Evolutionary conservation across 352 stramenopile species (phyloP), one percentile per base, ranked within the genome.

Genomic region (Phytophthora pinifolia): DNA sequence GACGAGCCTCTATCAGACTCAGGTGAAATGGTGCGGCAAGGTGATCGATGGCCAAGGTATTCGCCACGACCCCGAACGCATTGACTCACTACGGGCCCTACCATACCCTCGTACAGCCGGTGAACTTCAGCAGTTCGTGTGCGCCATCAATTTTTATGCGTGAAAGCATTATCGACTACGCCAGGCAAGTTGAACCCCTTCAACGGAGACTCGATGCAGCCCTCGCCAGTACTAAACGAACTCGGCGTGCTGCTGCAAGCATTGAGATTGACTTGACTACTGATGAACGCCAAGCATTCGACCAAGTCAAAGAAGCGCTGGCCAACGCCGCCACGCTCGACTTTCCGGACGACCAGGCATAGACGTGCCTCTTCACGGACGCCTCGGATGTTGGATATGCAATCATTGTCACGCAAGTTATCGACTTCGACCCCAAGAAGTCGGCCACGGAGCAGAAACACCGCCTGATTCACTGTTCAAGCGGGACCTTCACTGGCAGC

Each of bases 1-100:
- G 20, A 25, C 20, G 29, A 57, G 22, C 9, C 12, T 70, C 12
- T 73, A 60, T 17, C 33, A 49, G 10, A 48, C 34, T 3, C 20
- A 25, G 3, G 20, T 25, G 20, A 25, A 25, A 3, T 25, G 20
- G 20, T 25, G 20, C 3, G 20, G 20, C 20, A 25, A 25, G 20
- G 20, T 25, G 20, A 25, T 25, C 20, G 20, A 25, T 3, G 20
- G 20, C 20, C 22, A 37, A 1, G 47, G 36, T 12, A 15, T 55
- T 3, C 6, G 9, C 12, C 25, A 55, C 10, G 47, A 55, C 18
- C 35, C 54, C 9, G 54, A 41, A 30, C 27, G 20, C 3, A 39
- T 54, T 30, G 22, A 37, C 17, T 15, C 30, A 4, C 17, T 54
- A 27, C 6, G 35, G 9, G n/a, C 25, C 8, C 45, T 54, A 27